Conservation (phyloP, 148 eudicot species). For the Selenicereus undatus region DNA sequence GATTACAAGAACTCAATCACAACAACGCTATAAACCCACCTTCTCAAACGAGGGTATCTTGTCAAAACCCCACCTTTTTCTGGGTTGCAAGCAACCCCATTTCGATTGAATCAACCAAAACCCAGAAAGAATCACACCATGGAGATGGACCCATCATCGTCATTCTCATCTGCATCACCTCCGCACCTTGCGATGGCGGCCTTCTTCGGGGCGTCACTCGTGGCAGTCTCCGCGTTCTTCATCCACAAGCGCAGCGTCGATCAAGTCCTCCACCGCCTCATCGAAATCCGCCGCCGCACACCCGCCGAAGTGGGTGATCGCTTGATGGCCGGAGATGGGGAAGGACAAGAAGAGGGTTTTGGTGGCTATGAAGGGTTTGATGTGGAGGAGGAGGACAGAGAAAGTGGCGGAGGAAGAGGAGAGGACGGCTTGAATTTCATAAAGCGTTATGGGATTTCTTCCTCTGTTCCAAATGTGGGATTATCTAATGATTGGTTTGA, state of each 20-base stretch:
- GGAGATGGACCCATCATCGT: conserved; percentile 43
- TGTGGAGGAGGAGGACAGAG: conserved; percentile 17
- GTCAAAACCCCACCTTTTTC: conserved; percentile 12
- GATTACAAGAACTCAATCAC: not conserved
- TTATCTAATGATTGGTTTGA: conserved; percentile 28
- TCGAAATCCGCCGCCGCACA: conserved; percentile 32
- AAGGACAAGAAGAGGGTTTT: conserved; percentile 5
- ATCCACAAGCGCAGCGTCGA: conserved; percentile 78
- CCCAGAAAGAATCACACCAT: not conserved
- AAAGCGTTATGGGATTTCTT: conserved; percentile 38
- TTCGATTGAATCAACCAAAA: not conserved
- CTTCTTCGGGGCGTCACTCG: conserved; percentile 72
- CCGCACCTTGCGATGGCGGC: conserved; percentile 66
- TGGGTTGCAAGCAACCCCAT: not conserved
- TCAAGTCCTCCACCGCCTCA: conserved; percentile 59
- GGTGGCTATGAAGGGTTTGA: not conserved
- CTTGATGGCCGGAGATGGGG: conserved; percentile 7
- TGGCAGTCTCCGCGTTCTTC: conserved; percentile 76
- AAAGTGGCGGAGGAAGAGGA: conserved; percentile 10
- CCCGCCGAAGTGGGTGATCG: not conserved
- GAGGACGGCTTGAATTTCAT: conserved; percentile 16
- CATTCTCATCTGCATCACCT: conserved; percentile 31
- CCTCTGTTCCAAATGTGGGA: conserved; percentile 45
- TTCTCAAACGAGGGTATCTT: not conserved
- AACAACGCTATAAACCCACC: not conserved